Evolutionary conservation across 2,329 filamentous ascomycete species (phyloP).

Genomic region (Periglandula ipomoeae): DNA sequence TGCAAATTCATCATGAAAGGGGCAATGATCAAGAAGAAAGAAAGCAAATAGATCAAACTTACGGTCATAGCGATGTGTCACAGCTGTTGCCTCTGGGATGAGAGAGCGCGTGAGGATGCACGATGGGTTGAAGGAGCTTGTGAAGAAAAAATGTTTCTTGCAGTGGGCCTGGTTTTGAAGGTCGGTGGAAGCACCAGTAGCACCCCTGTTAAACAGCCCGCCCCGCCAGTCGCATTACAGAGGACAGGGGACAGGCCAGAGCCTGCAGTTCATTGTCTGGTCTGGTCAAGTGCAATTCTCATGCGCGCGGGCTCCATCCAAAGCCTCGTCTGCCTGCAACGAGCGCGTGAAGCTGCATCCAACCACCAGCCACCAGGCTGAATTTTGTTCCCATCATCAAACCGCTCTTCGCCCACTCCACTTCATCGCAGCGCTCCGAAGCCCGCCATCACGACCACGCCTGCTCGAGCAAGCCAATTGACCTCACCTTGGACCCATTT

Average conservation of each 20-base stretch:
- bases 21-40: not conserved
- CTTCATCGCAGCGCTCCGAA: not conserved
- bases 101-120: conserved; percentile 1
- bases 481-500: not conserved
- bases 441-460: conserved; percentile 8
- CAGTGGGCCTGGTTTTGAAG: not conserved
- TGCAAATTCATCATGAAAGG: conserved; percentile 33
- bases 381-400: conserved; percentile 24
- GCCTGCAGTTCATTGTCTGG: not conserved
- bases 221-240: conserved; percentile 11
- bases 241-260: not conserved
- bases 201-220: conserved; percentile 8
- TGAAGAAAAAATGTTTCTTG: not conserved
- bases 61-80: conserved; percentile 26
- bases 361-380: conserved; percentile 16
- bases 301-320: too few species aligned
- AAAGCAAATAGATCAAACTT: conserved; percentile 17
- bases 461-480: not conserved
- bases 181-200: not conserved
- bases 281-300: too few species aligned
- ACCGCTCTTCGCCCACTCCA: not conserved
- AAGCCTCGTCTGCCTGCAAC: not conserved
- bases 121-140: not conserved
- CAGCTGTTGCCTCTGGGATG: conserved; percentile 3
- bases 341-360: conserved; percentile 10